Percentiles rank a stretch among this genome's conserved stretches.
These are phyloP conservation scores for Pyrus betulifolia DNA, from an alignment of 306 rosid genomes.

Conservation along the genomic window DNA sequence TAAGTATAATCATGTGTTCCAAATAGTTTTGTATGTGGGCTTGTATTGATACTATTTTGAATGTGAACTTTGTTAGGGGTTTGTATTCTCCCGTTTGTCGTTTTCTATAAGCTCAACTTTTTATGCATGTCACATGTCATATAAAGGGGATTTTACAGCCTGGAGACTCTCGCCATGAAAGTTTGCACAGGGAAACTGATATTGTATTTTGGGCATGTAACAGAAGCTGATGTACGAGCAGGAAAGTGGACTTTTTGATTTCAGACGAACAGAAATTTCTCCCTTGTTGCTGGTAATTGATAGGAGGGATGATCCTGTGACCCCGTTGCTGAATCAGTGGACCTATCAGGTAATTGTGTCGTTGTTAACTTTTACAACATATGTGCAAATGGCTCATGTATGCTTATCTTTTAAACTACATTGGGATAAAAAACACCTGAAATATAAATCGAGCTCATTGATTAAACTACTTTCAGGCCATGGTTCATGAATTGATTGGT, in stretches of 20 bases:
- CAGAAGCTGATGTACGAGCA: constrained; percentile 97
- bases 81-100: neutral
- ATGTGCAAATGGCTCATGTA: constrained; percentile 1
- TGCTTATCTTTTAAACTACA: neutral
- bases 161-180: neutral
- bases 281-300: constrained; percentile 89
- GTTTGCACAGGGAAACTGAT: constrained; percentile 22
- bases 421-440: neutral
- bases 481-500: constrained; percentile 95
- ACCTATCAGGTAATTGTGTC: constrained; percentile 73
- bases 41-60: neutral
- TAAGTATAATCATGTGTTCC: constrained; percentile 24
- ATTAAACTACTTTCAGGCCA: constrained; percentile 50
- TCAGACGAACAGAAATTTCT: constrained; percentile 80
- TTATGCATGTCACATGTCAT: neutral
- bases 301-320: constrained; percentile 95
- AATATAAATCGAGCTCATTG: constrained; percentile 6
- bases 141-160: neutral
- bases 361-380: constrained; percentile 1
- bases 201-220: constrained; percentile 23
- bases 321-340: constrained; percentile 90
- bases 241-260: constrained; percentile 91
- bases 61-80: neutral
- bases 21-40: neutral
- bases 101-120: neutral